A percentile compares a stretch with the other conserved stretches of the same genome.
phyloP scores from a whole-genome alignment of 495 filamentous ascomycete genomes.

The Hypoxylon fuscum region DNA sequence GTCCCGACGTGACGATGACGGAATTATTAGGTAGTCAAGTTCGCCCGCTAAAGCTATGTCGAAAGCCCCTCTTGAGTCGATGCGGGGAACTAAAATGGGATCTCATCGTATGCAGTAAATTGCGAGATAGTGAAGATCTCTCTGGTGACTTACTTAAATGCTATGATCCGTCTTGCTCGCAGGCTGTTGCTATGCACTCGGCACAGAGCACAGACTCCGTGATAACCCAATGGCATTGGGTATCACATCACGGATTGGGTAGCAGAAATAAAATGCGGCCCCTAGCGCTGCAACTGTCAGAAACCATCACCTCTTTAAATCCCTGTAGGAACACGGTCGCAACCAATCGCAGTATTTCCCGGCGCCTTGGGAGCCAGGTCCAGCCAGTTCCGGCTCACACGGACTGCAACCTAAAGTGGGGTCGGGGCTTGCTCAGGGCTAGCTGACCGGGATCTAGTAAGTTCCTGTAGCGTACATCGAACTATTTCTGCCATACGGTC shows the following conservation, averaged over 20 bases:
- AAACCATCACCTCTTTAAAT: slow-evolving; percentile 27
- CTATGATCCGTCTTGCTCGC: neutral
- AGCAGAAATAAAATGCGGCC: slow-evolving; percentile 8
- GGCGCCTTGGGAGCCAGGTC: slow-evolving; percentile 25
- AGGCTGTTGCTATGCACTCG: neutral
- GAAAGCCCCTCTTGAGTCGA: neutral
- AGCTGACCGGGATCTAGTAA: neutral
- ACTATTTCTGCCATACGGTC: neutral
- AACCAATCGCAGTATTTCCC: slow-evolving; percentile 31
- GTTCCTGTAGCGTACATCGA: neutral
- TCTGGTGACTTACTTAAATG: neutral
- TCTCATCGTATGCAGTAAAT: too few relatives aligned
- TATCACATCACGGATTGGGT: slow-evolving; percentile 17
- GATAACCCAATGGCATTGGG: slow-evolving; percentile 26
- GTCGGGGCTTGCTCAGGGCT: slow-evolving; percentile 12
- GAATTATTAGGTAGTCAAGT: too few relatives aligned
- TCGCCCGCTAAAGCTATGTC: too few relatives aligned
- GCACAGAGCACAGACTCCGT: slow-evolving; percentile 7
- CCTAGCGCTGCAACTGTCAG: slow-evolving; percentile 33
- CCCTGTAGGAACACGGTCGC: slow-evolving; percentile 17
- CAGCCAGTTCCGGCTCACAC: slow-evolving; percentile 31
- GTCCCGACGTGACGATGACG: neutral
- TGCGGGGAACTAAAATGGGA: neutral
- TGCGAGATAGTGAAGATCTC: neutral
- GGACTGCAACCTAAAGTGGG: slow-evolving; percentile 28